A percentile compares a stretch with the other conserved stretches of the same genome.
Evolutionary conservation across 2,329 filamentous ascomycete genomes (phyloP).

Genomic region (Exophiala alcalophila): DNA sequence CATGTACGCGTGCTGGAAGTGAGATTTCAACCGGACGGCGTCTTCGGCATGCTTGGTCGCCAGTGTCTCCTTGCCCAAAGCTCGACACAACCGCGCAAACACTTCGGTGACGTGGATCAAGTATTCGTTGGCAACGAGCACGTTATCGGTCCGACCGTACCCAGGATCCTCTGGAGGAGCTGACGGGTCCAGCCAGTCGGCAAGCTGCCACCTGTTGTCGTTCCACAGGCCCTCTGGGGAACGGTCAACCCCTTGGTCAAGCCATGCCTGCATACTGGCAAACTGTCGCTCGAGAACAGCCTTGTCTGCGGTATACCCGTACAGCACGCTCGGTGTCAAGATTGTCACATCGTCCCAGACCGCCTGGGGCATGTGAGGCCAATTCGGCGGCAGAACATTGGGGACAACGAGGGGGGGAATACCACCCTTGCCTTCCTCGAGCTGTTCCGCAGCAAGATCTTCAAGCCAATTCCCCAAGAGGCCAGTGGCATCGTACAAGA

Average conservation of each 20-base stretch:
- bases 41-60: constrained; percentile 29
- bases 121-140: constrained; percentile 41
- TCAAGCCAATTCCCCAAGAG: constrained; percentile 52
- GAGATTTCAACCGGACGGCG: constrained; percentile 25
- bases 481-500: constrained; percentile 53
- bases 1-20: constrained; percentile 36
- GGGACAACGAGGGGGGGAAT: constrained; percentile 37
- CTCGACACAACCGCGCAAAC: constrained; percentile 33
- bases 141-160: constrained; percentile 34
- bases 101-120: constrained; percentile 37
- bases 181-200: constrained; percentile 44
- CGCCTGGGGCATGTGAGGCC: constrained; percentile 30
- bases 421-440: constrained; percentile 24
- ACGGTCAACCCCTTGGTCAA: constrained; percentile 37
- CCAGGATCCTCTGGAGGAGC: constrained; percentile 38
- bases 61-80: constrained; percentile 30
- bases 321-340: constrained; percentile 38
- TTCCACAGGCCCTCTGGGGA: constrained; percentile 39
- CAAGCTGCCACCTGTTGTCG: constrained; percentile 36
- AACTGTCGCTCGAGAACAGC: constrained; percentile 39
- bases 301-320: constrained; percentile 36
- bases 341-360: constrained; percentile 43
- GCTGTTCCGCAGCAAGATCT: constrained; percentile 44
- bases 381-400: constrained; percentile 22
- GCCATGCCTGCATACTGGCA: constrained; percentile 37